Base-by-base conservation (phyloP, 192 early-diverging fungal species). In the Mortierella claussenii region DNA sequence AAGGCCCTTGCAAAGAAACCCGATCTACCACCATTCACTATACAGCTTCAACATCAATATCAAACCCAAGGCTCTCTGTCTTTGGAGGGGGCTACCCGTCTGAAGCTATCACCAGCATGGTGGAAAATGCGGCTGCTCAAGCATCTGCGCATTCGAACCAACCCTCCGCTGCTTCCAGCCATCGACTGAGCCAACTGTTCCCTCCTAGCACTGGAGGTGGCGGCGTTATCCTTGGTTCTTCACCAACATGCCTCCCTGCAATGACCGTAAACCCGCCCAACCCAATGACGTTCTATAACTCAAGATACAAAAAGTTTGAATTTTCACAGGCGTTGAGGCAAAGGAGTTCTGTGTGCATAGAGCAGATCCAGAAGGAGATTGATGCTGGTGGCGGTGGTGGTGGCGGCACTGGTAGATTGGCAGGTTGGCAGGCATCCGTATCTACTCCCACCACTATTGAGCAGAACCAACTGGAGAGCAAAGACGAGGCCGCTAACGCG, bases 261-360 rank as follows among this genome's bases (percentile, higher is more conserved):
- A 23, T 23, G 6, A 24, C 23, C 1, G 18, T 44, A 21, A 40
- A 37, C 26, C 60, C 61, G 2, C 49, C 62, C 3, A 75, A 59
- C 43, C 62, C 70, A 13, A 23, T 59, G 48, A 46, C 55, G 12
- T 75, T 75, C 28, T 75, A 75, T n/a, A 75, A 65, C 34, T 65
- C 70, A 23, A 60, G 64, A 18, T 81, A 78, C 47, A 81, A 81
- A 54, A 81, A 81, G 55, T 81, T 78, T 36, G 80, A 81, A 43
- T 81, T 81, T 23, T 56, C 68, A 1, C 69, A 67, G 24, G 52
- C 37, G 5, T 26, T 81, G 11, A 51, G 74, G 21, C 66, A 81
- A 6, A 51, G 80, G 15, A 78, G 80, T 47, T 66, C 68, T 17
- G 32, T 78, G 1, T 65, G 67, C 21, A 31, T 78, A 15, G 80